Percentiles rank a stretch among this genome's conserved stretches.
Evolutionary conservation across 257 asterid species (phyloP).

Genomic region (Marsdenia floribunda): DNA sequence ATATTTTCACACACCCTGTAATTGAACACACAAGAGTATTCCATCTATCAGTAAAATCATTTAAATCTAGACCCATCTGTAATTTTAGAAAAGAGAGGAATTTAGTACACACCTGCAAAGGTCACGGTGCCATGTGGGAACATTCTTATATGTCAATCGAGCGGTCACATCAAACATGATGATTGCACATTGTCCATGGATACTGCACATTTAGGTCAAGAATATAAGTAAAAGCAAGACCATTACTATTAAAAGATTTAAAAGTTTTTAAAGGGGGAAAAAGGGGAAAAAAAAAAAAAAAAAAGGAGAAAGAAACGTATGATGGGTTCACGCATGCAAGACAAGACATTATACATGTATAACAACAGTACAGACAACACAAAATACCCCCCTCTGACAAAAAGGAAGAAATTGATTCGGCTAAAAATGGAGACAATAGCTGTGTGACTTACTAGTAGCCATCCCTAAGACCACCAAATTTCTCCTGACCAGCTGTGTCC

Average conservation of each 20-base stretch:
- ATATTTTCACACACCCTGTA: constrained; percentile 82
- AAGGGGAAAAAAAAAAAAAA: too few species aligned
- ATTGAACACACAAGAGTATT: neutral
- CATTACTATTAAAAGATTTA: neutral
- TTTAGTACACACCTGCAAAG: constrained; percentile 58
- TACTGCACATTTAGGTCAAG: constrained; percentile 41
- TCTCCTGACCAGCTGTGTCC: constrained; percentile 97
- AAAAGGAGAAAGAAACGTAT: neutral
- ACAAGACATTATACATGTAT: neutral
- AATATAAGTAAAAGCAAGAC: neutral
- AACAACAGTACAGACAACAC: neutral
- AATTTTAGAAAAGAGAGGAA: neutral
- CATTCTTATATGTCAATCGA: constrained; percentile 85
- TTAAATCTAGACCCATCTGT: neutral
- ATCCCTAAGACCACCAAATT: constrained; percentile 91
- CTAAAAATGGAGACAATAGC: neutral
- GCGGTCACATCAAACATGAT: constrained; percentile 94
- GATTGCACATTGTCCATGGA: constrained; percentile 91
- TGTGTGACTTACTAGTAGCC: constrained; percentile 73
- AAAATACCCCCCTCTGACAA: neutral
- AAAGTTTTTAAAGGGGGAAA: neutral
- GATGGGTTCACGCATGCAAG: neutral
- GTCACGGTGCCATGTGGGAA: constrained; percentile 95
- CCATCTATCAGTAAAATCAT: neutral
- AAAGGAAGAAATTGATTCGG: neutral